phyloP scores from a whole-genome alignment of 2,329 filamentous ascomycete genomes.

The Fusarium nelsonii region DNA sequence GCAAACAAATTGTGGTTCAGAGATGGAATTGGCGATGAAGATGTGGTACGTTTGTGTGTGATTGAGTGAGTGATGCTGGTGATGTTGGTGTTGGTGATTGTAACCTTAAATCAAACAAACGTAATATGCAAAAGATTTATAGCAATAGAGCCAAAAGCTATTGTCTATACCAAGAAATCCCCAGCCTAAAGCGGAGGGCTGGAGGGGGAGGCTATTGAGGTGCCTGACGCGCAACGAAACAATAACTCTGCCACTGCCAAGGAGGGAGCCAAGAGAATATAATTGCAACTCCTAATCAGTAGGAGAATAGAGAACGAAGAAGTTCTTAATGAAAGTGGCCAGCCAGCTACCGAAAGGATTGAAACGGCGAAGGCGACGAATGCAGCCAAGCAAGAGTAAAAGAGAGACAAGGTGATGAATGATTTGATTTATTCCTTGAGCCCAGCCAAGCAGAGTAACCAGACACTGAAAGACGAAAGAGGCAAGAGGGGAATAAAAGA shows the following conservation, averaged over 20 bases:
- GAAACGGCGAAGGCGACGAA: slow-evolving; percentile 46
- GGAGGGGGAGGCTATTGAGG: slow-evolving; percentile 29
- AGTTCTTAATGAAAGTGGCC: slow-evolving; percentile 29
- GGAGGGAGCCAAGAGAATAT: slow-evolving; percentile 33
- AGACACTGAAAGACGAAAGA: slow-evolving; percentile 43
- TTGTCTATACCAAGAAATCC: slow-evolving; percentile 34
- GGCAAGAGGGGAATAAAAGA: slow-evolving; percentile 13
- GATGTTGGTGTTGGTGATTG: background rate
- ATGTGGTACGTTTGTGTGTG: slow-evolving; percentile 3
- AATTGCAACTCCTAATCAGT: slow-evolving; percentile 30
- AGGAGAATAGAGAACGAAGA: slow-evolving; percentile 13
- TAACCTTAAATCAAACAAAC: background rate
- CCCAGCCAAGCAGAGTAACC: slow-evolving; percentile 28
- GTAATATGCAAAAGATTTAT: slow-evolving; percentile 18
- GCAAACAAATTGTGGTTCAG: background rate
- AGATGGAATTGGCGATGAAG: slow-evolving; percentile 10
- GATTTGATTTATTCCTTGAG: slow-evolving; percentile 15
- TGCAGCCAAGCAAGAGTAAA: slow-evolving; percentile 28
- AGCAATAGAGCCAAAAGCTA: slow-evolving; percentile 34
- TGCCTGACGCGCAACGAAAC: slow-evolving; percentile 13
- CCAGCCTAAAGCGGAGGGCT: slow-evolving; percentile 32
- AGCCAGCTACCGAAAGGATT: slow-evolving; percentile 53
- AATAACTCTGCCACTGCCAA: slow-evolving; percentile 37
- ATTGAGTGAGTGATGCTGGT: background rate
- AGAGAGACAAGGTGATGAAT: slow-evolving; percentile 9